Evolutionary conservation across 768 basidiomycete genomes (phyloP).

Genomic region (Boletus pseudo-olivaceus): DNA sequence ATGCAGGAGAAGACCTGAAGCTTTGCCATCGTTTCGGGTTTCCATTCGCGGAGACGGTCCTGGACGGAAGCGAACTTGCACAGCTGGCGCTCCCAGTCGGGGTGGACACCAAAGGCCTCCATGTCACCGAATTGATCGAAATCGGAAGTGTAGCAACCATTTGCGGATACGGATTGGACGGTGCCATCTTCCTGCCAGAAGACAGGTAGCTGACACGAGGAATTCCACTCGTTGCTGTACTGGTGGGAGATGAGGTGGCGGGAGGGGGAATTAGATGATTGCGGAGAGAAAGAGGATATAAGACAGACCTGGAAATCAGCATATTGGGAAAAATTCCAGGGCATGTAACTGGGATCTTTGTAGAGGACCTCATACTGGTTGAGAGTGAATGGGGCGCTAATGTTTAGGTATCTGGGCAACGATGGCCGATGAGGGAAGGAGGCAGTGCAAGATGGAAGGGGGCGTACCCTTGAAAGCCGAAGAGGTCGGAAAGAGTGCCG

Average conservation of each 20-base stretch:
- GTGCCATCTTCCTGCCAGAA: constrained; percentile 81
- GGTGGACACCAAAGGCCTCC: constrained; percentile 96
- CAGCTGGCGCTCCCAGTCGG: constrained; percentile 90
- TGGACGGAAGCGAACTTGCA: constrained; percentile 96
- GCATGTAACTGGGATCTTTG: constrained; percentile 71
- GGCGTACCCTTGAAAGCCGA: constrained; percentile 79
- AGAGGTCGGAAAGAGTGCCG: constrained; percentile 84
- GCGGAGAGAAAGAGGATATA: background rate
- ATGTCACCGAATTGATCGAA: constrained; percentile 97
- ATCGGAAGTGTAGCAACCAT: constrained; percentile 78
- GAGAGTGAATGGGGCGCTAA: constrained; percentile 74
- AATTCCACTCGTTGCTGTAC: constrained; percentile 68
- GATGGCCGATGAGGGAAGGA: constrained; percentile 10
- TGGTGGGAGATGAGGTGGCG: constrained; percentile 21
- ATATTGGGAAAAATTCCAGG: constrained; percentile 86
- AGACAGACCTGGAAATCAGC: constrained; percentile 67
- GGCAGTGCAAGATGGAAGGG: constrained; percentile 4
- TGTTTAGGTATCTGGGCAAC: constrained; percentile 57
- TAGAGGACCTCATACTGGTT: constrained; percentile 70
- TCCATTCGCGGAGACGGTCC: constrained; percentile 94
- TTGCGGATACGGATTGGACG: constrained; percentile 43
- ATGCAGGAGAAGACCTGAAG: constrained; percentile 80
- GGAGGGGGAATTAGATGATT: background rate
- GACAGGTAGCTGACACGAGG: constrained; percentile 67
- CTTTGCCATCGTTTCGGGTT: constrained; percentile 70